These are phyloP conservation scores for Caloboletus firmus DNA, from an alignment of 1,284 basidiomycete genomes.

Conservation along the genomic window DNA sequence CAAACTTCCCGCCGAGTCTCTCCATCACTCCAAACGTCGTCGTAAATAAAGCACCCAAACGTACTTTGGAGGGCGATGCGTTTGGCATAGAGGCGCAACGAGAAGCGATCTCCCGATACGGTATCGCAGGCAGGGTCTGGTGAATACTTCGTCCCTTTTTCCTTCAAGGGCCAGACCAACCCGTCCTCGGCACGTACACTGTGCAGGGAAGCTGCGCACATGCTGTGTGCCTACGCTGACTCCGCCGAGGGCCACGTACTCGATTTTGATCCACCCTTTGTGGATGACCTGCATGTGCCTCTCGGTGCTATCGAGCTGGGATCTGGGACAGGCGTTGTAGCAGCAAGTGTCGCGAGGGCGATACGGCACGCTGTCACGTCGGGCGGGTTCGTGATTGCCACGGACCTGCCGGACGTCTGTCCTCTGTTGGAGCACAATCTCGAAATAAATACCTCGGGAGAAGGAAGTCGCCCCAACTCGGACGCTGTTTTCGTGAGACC, in stretches of 20 bases:
- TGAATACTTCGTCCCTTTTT: constrained; percentile 35
- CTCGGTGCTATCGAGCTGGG: constrained; percentile 60
- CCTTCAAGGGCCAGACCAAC: constrained; percentile 1
- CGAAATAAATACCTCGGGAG: not conserved
- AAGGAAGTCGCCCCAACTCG: not conserved
- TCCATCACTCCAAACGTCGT: constrained; percentile 27
- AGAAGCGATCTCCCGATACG: constrained; percentile 63
- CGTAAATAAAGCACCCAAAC: not conserved
- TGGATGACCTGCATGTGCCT: constrained; percentile 11
- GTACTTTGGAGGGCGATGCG: not conserved
- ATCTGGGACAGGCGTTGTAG: constrained; percentile 68
- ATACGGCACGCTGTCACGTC: not conserved
- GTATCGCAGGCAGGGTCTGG: constrained; percentile 78
- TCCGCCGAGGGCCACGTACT: constrained; percentile 33
- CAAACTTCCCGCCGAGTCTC: constrained; percentile 40
- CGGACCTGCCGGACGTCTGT: constrained; percentile 72
- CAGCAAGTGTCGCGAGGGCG: constrained; percentile 45
- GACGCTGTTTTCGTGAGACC: constrained; percentile 44
- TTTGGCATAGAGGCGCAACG: constrained; percentile 54
- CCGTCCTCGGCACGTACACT: not conserved
- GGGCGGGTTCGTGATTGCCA: constrained; percentile 51
- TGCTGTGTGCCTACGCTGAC: constrained; percentile 56
- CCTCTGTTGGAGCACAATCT: constrained; percentile 59
- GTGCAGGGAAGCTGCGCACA: constrained; percentile 72
- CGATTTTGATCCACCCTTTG: constrained; percentile 63